Conservation (phyloP, 2,329 filamentous ascomycete species). For the Fusarium sp. region DNA sequence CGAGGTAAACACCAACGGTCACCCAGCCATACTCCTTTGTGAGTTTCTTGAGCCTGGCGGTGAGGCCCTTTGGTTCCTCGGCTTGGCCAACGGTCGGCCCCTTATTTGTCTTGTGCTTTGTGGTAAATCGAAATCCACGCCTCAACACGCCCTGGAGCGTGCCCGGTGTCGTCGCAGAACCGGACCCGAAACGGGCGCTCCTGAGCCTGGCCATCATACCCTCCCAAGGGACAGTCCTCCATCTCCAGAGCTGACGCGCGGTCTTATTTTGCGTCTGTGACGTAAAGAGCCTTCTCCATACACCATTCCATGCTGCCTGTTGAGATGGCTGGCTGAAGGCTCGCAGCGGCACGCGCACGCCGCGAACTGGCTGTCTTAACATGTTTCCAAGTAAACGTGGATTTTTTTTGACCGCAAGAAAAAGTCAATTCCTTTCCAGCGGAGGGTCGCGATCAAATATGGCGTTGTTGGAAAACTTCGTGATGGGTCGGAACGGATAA, state of each 20-base stretch:
- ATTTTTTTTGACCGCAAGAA: neutral
- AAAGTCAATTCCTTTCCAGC: neutral
- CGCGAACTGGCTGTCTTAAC: slow-evolving; percentile 44
- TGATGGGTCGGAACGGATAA: slow-evolving; percentile 19
- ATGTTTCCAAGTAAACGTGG: slow-evolving; percentile 21
- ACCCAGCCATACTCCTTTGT: slow-evolving; percentile 95
- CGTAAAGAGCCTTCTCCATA: slow-evolving; percentile 45
- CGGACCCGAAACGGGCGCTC: slow-evolving; percentile 19
- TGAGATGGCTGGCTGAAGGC: slow-evolving; percentile 33
- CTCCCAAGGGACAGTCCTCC: slow-evolving; percentile 32
- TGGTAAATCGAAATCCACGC: slow-evolving; percentile 52
- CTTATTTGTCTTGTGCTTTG: slow-evolving; percentile 46
- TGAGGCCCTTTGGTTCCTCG: slow-evolving; percentile 62
- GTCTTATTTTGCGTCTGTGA: slow-evolving; percentile 39
- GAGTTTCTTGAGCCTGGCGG: slow-evolving; percentile 81
- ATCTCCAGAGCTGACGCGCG: slow-evolving; percentile 37
- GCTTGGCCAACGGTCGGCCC: slow-evolving; percentile 36
- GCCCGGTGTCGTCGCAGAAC: slow-evolving; percentile 31
- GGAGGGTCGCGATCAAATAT: neutral
- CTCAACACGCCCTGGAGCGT: slow-evolving; percentile 39
- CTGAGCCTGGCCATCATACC: slow-evolving; percentile 34
- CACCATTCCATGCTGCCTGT: slow-evolving; percentile 42
- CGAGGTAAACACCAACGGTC: slow-evolving; percentile 89
- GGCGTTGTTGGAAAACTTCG: slow-evolving; percentile 19
- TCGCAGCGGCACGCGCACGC: slow-evolving; percentile 35